Evolutionary conservation across 2,329 filamentous ascomycete species (phyloP).

Genomic region (Sporothrix euskadiensis): DNA sequence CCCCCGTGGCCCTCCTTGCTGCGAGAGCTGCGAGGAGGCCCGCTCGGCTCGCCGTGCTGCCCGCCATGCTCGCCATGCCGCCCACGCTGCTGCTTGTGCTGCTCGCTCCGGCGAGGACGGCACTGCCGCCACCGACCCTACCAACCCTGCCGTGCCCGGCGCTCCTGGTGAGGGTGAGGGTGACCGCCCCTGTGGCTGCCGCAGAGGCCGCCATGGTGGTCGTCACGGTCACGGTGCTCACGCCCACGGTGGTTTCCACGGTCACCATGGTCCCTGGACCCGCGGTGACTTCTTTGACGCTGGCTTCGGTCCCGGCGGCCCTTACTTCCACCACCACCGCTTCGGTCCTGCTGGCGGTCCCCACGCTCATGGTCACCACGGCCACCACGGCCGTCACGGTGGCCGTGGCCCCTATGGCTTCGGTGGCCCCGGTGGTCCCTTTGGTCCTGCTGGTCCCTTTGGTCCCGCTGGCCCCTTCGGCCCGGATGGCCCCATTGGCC

Average conservation of each 20-base stretch:
- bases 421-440: conserved; percentile 26
- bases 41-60: conserved; percentile 9
- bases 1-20: not conserved
- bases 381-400: conserved; percentile 25
- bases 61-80: conserved; percentile 10
- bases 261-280: conserved; percentile 1
- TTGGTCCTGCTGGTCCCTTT: conserved; percentile 24
- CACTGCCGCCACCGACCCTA: not conserved
- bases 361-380: conserved; percentile 23
- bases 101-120: conserved; percentile 4
- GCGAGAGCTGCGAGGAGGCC: conserved; percentile 10
- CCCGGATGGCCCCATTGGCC: conserved; percentile 29
- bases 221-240: conserved; percentile 19
- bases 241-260: not conserved
- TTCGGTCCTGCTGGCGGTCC: conserved; percentile 4
- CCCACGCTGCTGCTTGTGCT: conserved; percentile 1
- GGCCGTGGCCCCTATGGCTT: conserved; percentile 24
- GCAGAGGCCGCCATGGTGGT: conserved; percentile 11
- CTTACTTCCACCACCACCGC: conserved; percentile 18
- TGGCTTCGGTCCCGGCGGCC: conserved; percentile 33
- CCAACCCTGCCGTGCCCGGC: not conserved
- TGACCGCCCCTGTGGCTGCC: not conserved
- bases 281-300: conserved; percentile 23
- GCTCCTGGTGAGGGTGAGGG: not conserved
- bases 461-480: conserved; percentile 20